Conservation (phyloP, 1,284 basidiomycete genomes). For the Tylopilus orsonianus region DNA sequence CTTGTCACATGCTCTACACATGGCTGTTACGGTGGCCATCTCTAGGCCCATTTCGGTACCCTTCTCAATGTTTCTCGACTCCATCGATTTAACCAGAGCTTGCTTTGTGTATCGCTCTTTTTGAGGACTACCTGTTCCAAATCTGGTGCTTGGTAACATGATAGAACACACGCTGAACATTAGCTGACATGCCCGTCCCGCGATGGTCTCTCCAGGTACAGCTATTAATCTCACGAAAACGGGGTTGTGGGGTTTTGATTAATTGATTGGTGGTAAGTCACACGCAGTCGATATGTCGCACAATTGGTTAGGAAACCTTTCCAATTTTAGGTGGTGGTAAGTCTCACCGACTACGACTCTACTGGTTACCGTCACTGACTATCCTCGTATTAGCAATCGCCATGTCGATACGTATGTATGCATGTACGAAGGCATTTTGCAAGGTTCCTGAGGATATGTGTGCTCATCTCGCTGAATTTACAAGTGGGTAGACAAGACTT, state of each 20-base stretch:
- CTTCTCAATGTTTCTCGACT: constrained; percentile 50
- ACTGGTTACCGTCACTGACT: not conserved
- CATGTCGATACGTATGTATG: constrained; percentile 44
- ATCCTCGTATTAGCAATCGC: constrained; percentile 36
- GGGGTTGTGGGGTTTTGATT: constrained; percentile 42
- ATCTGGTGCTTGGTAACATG: constrained; percentile 34
- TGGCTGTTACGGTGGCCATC: constrained; percentile 49
- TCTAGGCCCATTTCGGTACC: constrained; percentile 53
- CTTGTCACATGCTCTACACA: constrained; percentile 55
- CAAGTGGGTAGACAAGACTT: constrained; percentile 37
- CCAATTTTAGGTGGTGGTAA: constrained; percentile 41
- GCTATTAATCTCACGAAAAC: constrained; percentile 37
- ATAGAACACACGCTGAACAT: constrained; percentile 18
- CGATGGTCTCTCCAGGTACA: constrained; percentile 41
- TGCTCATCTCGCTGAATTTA: constrained; percentile 37
- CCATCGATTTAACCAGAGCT: constrained; percentile 43
- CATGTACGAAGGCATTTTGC: constrained; percentile 43
- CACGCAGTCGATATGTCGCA: not conserved
- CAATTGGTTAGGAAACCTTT: constrained; percentile 2
- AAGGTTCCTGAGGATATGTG: constrained; percentile 38
- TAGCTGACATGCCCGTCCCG: constrained; percentile 37
- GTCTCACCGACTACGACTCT: constrained; percentile 6
- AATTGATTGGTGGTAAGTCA: constrained; percentile 45
- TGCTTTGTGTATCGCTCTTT: constrained; percentile 54
- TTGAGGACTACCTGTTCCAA: constrained; percentile 42